Evolutionary conservation across 2,329 filamentous ascomycete genomes (phyloP), one percentile per base, ranked within the genome.

Genomic region (Colletotrichum graminicola): DNA sequence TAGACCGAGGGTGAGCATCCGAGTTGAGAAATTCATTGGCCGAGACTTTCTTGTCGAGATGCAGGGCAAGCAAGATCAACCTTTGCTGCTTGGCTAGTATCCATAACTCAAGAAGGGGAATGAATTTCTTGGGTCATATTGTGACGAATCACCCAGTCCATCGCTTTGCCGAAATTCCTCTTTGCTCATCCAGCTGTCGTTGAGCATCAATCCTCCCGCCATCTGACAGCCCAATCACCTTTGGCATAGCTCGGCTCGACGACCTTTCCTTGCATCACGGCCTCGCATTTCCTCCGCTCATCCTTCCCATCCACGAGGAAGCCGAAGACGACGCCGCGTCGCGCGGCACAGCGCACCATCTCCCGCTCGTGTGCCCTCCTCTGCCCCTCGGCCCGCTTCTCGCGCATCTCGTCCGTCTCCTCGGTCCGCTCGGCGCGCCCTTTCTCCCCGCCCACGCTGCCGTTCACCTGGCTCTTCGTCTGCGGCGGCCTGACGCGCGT

Each of bases 171-270:
- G 11, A 10, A 10, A 10, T 36, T 36, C 7, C 10, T 36, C 34
- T 36, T 36, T 11, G 8, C 34, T 11, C 34, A 11, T 11, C 34
- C 8, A 36, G 7, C 10, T 11, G 34, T 36, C 34, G 34, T 6
- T 6, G 32, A 11, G 5, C 5, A 12, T 66, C n/a, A 71, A 4
- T 72, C 65, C 45, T 89, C 87, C 71, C 88, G 82, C 88, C 88
- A 90, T 71, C 87, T 77, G 14, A 90, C 82, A 0, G 82, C 83
- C 88, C 88, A 91, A 56, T 90, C 84, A 0, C 88, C 88, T 74
- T 90, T 91, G 0, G 88, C 88, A 77, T 87, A 91, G 68, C 86
- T 88, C 4, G 87, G 84, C 76, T 91, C 89, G 0, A 90, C 87
- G 4, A 90, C 86, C 55, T 83, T 83, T 1, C 86, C 87, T 51